Conservation (phyloP, 73 alveolate species). For the Paramecium octaurelia region DNA sequence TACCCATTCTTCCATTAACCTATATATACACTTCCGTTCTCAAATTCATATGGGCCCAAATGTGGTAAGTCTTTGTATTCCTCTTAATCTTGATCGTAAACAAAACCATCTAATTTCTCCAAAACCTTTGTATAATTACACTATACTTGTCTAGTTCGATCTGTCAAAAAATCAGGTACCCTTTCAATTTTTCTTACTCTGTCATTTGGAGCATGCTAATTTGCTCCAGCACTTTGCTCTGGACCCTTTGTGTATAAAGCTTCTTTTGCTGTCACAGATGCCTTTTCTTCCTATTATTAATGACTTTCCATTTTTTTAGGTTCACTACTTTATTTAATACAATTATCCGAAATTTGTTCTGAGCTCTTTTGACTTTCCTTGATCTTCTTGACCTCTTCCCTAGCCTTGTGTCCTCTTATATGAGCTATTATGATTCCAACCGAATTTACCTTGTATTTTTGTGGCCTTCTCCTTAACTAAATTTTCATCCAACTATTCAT, state of each 20-base stretch:
- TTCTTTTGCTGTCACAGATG: background rate
- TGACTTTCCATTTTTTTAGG: background rate
- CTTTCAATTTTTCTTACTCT: background rate
- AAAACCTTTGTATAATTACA: background rate
- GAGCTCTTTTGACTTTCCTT: background rate
- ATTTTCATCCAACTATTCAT: background rate
- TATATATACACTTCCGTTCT: conserved; percentile 75
- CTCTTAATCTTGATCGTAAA: conserved; percentile 50
- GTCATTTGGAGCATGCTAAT: conserved; percentile 29
- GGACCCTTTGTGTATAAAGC: background rate
- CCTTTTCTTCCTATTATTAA: background rate
- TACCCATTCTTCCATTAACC: conserved; percentile 86
- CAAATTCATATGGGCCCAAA: conserved; percentile 62
- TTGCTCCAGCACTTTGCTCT: background rate
- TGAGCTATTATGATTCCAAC: background rate
- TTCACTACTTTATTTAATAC: background rate
- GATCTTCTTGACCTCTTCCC: background rate
- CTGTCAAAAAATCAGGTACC: background rate
- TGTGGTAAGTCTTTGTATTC: conserved; percentile 50
- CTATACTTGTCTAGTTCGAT: conserved; percentile 1
- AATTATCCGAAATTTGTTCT: background rate
- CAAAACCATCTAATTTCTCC: background rate
- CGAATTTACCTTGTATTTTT: conserved; percentile 9
- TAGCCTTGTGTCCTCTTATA: conserved; percentile 12
- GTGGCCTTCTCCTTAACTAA: background rate